Base-by-base conservation (phyloP, 371 early-diverging fungal species). In the Funneliformis caledonium region DNA sequence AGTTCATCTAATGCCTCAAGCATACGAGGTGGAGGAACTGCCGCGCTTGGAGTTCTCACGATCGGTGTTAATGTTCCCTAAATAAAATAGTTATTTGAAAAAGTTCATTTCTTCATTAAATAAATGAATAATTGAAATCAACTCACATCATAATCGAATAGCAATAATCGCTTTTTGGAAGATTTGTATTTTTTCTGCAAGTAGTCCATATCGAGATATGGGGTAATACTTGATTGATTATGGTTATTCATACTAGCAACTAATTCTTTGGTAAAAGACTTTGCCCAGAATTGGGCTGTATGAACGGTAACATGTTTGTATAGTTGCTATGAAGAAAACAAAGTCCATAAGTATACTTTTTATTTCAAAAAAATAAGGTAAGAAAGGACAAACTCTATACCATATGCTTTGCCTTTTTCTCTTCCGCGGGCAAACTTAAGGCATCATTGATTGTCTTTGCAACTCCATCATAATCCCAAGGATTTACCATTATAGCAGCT, bases 401-500 rank as follows among this genome's bases (percentile, higher is more conserved):
- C 81, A 87, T 86, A 86, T 97, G 97, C 78, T 96, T 91, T 62
- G 85, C 87, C 9, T 78, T 69, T 83, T 94, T 94, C 74, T 98
- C 97, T 61, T 96, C 96, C 70, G 89, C 83, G 7, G 91, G 82
- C 91, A 99, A 93, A n/a, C 83, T 82, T 19, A 99, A 88, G 2
- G 97, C 98, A 67, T 95, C 94, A 81, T 96, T 86, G 80, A 99
- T 94, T 0, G 97, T 94, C 62, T 92, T 88, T 16, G 99, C 97
- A 8, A 99, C 96, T n/a, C 97, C 97, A 82, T 85, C 85, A 81
- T 93, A 95, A 85, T 98, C 97, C 98, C 98, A 99, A 8, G 99
- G 98, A 84, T 99, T 99, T 60, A 99, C 97, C 77, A 96, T 89
- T 61, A 98, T 87, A 0, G 98, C 96, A 5, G 94, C 93, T 73